Base-by-base conservation (phyloP, 495 filamentous ascomycete genomes). In the Lasiosphaeria miniovina region DNA sequence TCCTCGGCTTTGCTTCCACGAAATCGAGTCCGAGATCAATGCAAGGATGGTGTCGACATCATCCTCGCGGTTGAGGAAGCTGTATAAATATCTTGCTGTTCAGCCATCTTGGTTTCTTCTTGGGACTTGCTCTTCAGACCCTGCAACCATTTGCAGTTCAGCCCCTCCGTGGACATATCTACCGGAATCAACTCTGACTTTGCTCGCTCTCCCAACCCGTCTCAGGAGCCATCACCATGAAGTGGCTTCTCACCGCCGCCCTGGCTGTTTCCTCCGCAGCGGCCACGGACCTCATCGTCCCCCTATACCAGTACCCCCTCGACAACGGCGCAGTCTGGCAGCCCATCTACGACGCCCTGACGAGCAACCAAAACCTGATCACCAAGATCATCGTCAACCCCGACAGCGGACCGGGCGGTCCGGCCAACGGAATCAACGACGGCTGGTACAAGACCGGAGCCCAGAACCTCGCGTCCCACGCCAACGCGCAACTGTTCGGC, bases 341-440 rank as follows among this genome's bases (percentile, higher is more conserved):
- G 10, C 69, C 77, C 24, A 68, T 78, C 54, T 72, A 63, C n/a
- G 12, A 45, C 24, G 65, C 71, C 52, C 68, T 80, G 17, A 36
- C 57, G 8, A 49, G 74, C 11, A 62, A 80, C 50, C 69, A 75
- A 0, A 43, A 68, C 14, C 64, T 77, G 12, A 56, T 64, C 3
- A 78, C 73, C 64, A 67, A 76, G 24, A 64, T 81, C 7, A 73
- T 84, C 55, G 66, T 82, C 58, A 80, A 82, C 64, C 78, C 79
- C 3, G 52, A 66, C 57, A 72, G 62, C 61, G 81, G 81, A n/a
- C 81, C 81, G 0, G 78, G 78, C 2, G 55, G 45, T 1, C 15
- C 51, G 38, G 45, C 15, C 52, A 31, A 52, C 4, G 63, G 68
- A 11, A 59, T 52, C 59, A 24, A 41, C 43, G 64, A 68, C 66